These are phyloP conservation scores for Waltergamsia citrina DNA, from an alignment of 2,329 filamentous ascomycete species.

Conservation along the genomic window DNA sequence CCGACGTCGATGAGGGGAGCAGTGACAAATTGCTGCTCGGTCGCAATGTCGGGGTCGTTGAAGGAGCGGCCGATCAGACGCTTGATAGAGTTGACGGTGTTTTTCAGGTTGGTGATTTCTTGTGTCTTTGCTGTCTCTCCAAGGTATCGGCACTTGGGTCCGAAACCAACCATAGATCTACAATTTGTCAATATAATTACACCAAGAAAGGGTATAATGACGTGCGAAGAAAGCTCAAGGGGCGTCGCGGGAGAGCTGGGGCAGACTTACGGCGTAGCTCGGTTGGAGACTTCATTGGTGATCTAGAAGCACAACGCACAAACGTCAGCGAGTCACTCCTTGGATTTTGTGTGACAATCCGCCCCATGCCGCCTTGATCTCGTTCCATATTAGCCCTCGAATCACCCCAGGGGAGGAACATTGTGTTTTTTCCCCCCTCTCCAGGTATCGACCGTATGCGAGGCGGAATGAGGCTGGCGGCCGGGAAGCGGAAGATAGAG, in stretches of 20 bases:
- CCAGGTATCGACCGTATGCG: no score
- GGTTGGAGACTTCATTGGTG: constrained; percentile 98
- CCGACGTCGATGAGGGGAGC: constrained; percentile 80
- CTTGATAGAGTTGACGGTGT: constrained; percentile 90
- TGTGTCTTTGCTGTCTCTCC: constrained; percentile 96
- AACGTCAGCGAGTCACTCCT: not conserved
- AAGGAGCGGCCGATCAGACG: constrained; percentile 81
- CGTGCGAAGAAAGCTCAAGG: not conserved
- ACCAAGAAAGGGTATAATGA: constrained; percentile 2
- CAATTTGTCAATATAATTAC: not conserved
- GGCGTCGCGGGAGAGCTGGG: not conserved
- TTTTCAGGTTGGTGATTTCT: constrained; percentile 99
- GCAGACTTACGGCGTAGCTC: constrained; percentile 88
- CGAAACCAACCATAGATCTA: constrained; percentile 90
- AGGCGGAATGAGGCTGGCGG: no score
- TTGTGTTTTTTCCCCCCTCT: no score
- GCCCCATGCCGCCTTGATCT: no score
- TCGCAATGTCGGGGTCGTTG: constrained; percentile 83
- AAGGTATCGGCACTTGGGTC: constrained; percentile 85
- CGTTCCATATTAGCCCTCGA: no score
- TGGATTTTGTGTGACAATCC: no score
- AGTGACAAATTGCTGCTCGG: constrained; percentile 87
- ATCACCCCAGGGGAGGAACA: not conserved
- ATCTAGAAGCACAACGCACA: constrained; percentile 55
- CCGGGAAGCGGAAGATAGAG: not conserved